A percentile compares a stretch with the other conserved stretches of the same genome.
These are phyloP conservation scores for Nitzschia inconspicua DNA, from an alignment of 108 stramenopile species.

Conservation along the genomic window DNA sequence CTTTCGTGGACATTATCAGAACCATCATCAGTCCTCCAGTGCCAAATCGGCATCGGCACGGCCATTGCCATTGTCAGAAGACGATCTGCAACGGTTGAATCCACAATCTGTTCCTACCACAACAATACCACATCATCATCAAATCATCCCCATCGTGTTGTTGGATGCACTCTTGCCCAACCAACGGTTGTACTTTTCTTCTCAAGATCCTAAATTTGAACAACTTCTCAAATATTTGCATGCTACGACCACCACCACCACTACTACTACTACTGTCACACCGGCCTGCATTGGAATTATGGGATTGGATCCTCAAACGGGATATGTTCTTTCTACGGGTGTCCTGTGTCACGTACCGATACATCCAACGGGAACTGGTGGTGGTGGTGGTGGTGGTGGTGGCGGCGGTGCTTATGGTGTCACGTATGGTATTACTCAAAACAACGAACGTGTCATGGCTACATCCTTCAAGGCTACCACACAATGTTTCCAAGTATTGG, in stretches of 20 bases:
- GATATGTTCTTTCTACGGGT: neutral
- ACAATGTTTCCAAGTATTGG: slow-evolving; percentile 23
- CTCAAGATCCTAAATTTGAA: slow-evolving; percentile 30
- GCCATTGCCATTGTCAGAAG: too few species aligned
- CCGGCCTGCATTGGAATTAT: neutral
- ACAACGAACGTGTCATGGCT: neutral
- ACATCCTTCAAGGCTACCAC: slow-evolving; percentile 11
- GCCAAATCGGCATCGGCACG: too few species aligned
- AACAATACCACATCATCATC: too few species aligned
- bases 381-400: too few species aligned
- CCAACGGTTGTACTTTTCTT: slow-evolving; percentile 14
- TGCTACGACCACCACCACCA: neutral
- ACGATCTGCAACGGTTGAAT: too few species aligned
- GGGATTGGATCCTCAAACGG: neutral
- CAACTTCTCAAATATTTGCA: slow-evolving; percentile 7
- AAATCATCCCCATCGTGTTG: slow-evolving; percentile 19
- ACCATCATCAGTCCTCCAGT: too few species aligned
- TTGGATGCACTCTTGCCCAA: slow-evolving; percentile 18
- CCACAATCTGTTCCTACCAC: too few species aligned
- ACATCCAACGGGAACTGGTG: too few species aligned
- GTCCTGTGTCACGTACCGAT: too few species aligned
- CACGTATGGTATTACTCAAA: slow-evolving; percentile 11
- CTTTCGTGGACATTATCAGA: too few species aligned
- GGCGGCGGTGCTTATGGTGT: slow-evolving; percentile 13
- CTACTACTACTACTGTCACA: neutral